These are phyloP conservation scores for Monosporascus ibericus DNA, from an alignment of 2,329 filamentous ascomycete genomes.

Conservation along the genomic window DNA sequence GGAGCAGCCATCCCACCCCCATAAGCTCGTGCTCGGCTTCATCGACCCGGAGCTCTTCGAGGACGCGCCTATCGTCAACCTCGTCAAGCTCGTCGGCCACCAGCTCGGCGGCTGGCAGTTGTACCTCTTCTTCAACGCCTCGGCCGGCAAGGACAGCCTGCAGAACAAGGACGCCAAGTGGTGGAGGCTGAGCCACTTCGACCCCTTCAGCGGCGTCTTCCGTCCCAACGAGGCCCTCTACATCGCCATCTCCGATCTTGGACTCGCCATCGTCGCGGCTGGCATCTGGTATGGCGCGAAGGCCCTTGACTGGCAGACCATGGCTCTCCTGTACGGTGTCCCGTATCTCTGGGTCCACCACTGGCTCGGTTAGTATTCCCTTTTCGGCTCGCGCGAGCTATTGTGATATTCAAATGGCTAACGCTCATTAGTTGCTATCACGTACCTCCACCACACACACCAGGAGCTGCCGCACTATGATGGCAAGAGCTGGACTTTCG, in stretches of 20 bases:
- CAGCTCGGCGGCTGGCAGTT: constrained; percentile 60
- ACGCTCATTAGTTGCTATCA: constrained; percentile 55
- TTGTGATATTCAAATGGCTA: constrained; percentile 6
- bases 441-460: constrained; percentile 69
- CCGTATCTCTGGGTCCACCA: constrained; percentile 67
- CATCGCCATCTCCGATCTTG: constrained; percentile 55
- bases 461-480: constrained; percentile 51
- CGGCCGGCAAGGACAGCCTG: constrained; percentile 40
- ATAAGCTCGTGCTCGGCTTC: constrained; percentile 28
- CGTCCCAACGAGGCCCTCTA: constrained; percentile 48
- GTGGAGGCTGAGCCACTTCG: constrained; percentile 50
- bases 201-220: constrained; percentile 56
- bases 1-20: constrained; percentile 20
- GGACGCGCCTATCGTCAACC: constrained; percentile 53
- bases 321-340: constrained; percentile 53
- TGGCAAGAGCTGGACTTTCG: constrained; percentile 53
- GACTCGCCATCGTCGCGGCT: constrained; percentile 44
- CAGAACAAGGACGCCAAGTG: constrained; percentile 36
- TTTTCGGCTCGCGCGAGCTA: neutral
- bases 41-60: constrained; percentile 50
- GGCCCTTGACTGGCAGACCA: constrained; percentile 49
- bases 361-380: constrained; percentile 51
- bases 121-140: constrained; percentile 57
- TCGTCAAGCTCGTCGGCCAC: constrained; percentile 51
- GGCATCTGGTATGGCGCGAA: constrained; percentile 46